phyloP scores from a whole-genome alignment of 129 eudicot species.

The Cynara cardunculus region DNA sequence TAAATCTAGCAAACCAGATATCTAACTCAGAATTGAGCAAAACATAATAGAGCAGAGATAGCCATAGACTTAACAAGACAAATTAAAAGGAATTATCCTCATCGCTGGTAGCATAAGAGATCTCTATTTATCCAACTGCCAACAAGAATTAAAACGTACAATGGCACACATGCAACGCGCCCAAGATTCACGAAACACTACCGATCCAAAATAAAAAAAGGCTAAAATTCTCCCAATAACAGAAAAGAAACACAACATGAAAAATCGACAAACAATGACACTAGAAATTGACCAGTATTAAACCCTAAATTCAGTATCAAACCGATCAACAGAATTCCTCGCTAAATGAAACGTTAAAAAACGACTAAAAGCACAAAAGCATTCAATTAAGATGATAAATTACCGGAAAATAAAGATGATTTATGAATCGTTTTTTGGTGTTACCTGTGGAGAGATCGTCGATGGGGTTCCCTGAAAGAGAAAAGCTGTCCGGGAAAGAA shows the following conservation, averaged over 20 bases:
- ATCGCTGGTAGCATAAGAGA: background rate
- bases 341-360: background rate
- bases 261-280: background rate
- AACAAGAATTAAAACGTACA: background rate
- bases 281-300: background rate
- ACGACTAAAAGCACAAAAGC: background rate
- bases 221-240: background rate
- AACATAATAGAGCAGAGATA: background rate
- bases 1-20: background rate
- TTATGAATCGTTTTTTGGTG: background rate
- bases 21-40: background rate
- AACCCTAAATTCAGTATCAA: slow-evolving; percentile 26
- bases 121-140: slow-evolving; percentile 3
- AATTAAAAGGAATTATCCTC: background rate
- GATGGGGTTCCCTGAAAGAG: slow-evolving; percentile 9
- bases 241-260: background rate
- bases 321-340: background rate
- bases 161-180: background rate
- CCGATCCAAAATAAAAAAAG: background rate
- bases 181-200: background rate
- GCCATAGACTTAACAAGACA: background rate
- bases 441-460: slow-evolving; percentile 32
- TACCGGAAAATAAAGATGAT: background rate
- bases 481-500: background rate
- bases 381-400: background rate